phyloP scores from a whole-genome alignment of 208 protist genomes.

The Leishmania martiniquensis region DNA sequence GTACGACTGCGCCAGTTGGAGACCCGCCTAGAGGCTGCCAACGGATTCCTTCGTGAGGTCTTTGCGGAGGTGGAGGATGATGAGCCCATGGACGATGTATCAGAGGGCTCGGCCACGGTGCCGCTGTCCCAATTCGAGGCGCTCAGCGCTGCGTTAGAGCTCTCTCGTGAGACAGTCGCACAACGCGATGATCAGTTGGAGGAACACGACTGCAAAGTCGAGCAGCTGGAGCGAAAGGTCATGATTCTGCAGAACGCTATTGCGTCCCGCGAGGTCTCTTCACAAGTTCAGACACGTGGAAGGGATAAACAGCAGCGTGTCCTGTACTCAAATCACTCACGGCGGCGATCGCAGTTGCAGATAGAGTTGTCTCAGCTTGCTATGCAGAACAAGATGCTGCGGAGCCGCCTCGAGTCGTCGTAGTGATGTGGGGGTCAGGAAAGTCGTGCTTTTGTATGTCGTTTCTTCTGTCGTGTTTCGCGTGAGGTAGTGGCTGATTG shows the following conservation, averaged over 20 bases:
- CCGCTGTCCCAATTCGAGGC: conserved; percentile 73
- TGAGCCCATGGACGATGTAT: conserved; percentile 60
- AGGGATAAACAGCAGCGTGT: conserved; percentile 61
- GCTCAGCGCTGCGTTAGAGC: conserved; percentile 58
- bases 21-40: conserved; percentile 69
- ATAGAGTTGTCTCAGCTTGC: conserved; percentile 51
- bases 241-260: conserved; percentile 73
- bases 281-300: conserved; percentile 47
- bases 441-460: neutral
- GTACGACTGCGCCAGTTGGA: conserved; percentile 77
- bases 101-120: conserved; percentile 62
- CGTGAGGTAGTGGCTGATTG: neutral
- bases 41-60: conserved; percentile 77
- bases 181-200: conserved; percentile 78
- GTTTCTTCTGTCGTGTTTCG: neutral
- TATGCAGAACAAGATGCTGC: conserved; percentile 53
- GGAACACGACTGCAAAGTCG: conserved; percentile 68
- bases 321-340: conserved; percentile 35
- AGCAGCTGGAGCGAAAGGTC: conserved; percentile 79
- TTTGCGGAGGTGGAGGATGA: conserved; percentile 73
- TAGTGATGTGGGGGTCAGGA: conserved; percentile 1
- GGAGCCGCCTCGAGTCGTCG: conserved; percentile 11
- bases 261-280: conserved; percentile 53
- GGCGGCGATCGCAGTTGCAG: conserved; percentile 48
- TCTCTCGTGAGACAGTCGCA: conserved; percentile 60